Conservation (phyloP, 2,329 filamentous ascomycete species). For the Lasiodiplodia sp. region DNA sequence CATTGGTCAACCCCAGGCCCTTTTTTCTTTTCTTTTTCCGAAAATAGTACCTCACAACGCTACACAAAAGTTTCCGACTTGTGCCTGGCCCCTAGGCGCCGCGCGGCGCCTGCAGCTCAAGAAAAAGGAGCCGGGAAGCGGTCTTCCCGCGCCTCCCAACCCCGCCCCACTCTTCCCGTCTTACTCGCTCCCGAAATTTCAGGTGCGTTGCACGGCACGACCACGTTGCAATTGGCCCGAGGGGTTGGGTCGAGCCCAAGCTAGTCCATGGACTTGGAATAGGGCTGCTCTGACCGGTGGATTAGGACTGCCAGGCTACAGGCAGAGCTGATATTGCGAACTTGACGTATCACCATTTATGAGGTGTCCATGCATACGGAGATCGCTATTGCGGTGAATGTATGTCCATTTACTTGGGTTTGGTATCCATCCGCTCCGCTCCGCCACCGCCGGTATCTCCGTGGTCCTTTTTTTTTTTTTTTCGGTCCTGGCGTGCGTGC, state of each 20-base stretch:
- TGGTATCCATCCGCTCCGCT: not conserved
- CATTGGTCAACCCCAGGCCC: not conserved
- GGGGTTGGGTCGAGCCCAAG: not conserved
- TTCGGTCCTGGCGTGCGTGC: not conserved
- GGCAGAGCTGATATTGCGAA: not conserved
- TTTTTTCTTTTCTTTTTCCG: not conserved
- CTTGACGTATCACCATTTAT: not conserved
- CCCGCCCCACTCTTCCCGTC: not conserved
- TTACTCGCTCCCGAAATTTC: not conserved
- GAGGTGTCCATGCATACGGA: not conserved
- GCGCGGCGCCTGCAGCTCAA: not conserved
- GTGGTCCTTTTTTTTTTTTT: not conserved
- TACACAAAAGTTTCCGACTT: not conserved
- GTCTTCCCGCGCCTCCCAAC: not conserved
- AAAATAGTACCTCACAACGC: not conserved
- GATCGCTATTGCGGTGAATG: not conserved
- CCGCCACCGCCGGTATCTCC: not conserved
- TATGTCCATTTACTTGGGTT: not conserved
- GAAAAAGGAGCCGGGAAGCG: not conserved
- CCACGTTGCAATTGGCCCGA: not conserved
- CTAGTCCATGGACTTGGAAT: not conserved
- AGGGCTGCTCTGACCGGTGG: not conserved
- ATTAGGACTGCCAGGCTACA: not conserved
- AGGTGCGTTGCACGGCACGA: not conserved
- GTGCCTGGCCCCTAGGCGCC: not conserved